A percentile compares a stretch with the other conserved stretches of the same genome.
These are phyloP conservation scores for Alnus rubra DNA, from an alignment of 306 rosid genomes.

Conservation along the genomic window DNA sequence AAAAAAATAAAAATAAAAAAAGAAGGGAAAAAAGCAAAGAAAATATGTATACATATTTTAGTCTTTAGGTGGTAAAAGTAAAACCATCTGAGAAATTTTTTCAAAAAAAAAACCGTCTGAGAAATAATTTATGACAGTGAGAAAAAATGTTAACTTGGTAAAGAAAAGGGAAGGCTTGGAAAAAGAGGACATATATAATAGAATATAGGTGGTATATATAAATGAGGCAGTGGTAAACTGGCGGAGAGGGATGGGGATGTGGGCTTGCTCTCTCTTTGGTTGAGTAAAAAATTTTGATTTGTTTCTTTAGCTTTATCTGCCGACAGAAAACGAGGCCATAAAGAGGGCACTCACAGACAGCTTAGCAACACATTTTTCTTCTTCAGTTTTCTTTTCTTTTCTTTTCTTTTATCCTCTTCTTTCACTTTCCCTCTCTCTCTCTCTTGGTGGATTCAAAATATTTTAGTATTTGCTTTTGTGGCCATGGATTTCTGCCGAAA, in stretches of 20 bases:
- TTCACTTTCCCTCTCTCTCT: conserved; percentile 13
- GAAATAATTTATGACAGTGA: neutral
- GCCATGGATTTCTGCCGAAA: conserved; percentile 58
- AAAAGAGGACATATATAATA: neutral
- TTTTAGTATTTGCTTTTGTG: conserved; percentile 7
- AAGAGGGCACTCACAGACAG: conserved; percentile 36
- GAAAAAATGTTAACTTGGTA: neutral
- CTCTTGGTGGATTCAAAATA: conserved; percentile 19
- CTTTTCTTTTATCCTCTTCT: neutral
- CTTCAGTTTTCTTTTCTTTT: neutral
- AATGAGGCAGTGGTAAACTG: neutral
- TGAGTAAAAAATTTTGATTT: conserved; percentile 30
- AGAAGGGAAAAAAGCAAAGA: neutral
- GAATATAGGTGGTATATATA: neutral
- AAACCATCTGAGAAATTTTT: neutral
- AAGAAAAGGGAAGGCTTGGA: neutral
- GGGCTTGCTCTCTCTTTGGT: conserved; percentile 40
- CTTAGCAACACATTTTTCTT: conserved; percentile 19
- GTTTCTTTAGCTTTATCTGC: conserved; percentile 53
- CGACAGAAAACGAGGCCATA: conserved; percentile 66
- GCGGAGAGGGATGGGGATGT: conserved; percentile 37
- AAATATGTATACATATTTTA: neutral
- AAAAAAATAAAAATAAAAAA: neutral
- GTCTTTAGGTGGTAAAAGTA: no score
- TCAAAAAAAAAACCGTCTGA: neutral